A percentile compares a stretch with the other conserved stretches of the same genome.
Conservation (phyloP, 1,284 basidiomycete species). For the Malassezia vespertilionis region DNA sequence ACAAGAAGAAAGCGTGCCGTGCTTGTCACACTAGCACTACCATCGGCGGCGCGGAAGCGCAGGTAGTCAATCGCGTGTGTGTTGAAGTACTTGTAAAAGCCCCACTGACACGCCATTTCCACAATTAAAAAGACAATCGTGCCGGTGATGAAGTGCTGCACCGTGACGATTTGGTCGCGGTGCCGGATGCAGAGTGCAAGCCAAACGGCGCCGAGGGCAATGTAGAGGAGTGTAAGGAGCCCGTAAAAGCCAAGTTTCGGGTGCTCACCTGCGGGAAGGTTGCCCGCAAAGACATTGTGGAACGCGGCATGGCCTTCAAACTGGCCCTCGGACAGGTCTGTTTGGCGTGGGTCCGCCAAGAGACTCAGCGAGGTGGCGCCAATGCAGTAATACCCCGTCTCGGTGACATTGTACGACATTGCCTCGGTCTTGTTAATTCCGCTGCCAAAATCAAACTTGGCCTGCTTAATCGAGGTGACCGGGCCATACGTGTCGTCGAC, state of each 20-base stretch:
- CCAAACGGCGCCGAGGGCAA: slow-evolving; percentile 63
- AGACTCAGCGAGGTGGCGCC: slow-evolving; percentile 58
- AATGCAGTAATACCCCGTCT: slow-evolving; percentile 89
- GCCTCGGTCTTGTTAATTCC: slow-evolving; percentile 11
- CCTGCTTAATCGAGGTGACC: slow-evolving; percentile 19
- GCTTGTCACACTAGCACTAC: slow-evolving; percentile 23
- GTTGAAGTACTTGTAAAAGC: slow-evolving; percentile 39
- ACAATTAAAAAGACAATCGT: slow-evolving; percentile 77
- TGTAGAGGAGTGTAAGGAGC: slow-evolving; percentile 66
- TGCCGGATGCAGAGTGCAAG: slow-evolving; percentile 72
- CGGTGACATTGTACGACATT: slow-evolving; percentile 60
- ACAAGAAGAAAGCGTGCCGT: slow-evolving; percentile 36
- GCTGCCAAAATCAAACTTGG: slow-evolving; percentile 28
- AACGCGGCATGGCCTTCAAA: slow-evolving; percentile 76
- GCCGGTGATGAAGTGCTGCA: slow-evolving; percentile 83
- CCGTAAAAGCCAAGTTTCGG: slow-evolving; percentile 98
- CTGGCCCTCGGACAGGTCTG: slow-evolving; percentile 56
- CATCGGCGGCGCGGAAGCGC: slow-evolving; percentile 26
- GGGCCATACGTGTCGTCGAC: slow-evolving; percentile 22
- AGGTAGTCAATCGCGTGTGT: slow-evolving; percentile 34
- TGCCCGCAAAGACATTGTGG: slow-evolving; percentile 75
- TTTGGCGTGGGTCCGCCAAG: not conserved
- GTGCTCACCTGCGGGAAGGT: slow-evolving; percentile 83
- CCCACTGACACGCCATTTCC: slow-evolving; percentile 67
- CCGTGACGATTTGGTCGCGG: slow-evolving; percentile 55